These are phyloP conservation scores for Euphorbia lathyris DNA, from an alignment of 345 rosid genomes.

Conservation along the genomic window DNA sequence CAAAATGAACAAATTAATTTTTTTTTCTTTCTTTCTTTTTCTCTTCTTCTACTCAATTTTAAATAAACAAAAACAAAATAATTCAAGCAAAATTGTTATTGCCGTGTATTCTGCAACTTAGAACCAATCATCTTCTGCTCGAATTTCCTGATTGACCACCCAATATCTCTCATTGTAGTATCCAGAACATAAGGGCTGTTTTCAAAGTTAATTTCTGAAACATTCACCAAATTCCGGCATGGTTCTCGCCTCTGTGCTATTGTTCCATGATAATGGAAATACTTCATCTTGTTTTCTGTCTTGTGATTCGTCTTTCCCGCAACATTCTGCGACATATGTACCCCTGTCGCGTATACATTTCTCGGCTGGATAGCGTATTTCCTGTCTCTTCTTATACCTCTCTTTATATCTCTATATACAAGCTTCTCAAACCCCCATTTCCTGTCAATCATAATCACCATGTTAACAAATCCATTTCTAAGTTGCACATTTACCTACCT, in stretches of 20 bases:
- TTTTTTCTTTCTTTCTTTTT: not conserved
- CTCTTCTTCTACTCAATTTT: slow-evolving; percentile 2
- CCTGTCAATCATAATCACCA: slow-evolving; percentile 33
- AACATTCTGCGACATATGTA: slow-evolving; percentile 86
- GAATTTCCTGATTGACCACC: slow-evolving; percentile 53
- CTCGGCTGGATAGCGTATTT: slow-evolving; percentile 83
- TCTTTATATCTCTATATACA: slow-evolving; percentile 69
- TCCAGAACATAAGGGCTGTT: slow-evolving; percentile 65
- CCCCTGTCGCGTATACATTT: slow-evolving; percentile 68
- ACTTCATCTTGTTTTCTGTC: slow-evolving; percentile 53
- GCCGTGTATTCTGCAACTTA: slow-evolving; percentile 56
- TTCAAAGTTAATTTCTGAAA: slow-evolving; percentile 40
- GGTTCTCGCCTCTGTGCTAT: slow-evolving; percentile 71
- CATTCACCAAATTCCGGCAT: slow-evolving; percentile 53
- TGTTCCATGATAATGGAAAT: slow-evolving; percentile 90
- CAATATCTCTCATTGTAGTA: slow-evolving; percentile 55
- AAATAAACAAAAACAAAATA: not conserved
- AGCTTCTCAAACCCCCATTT: slow-evolving; percentile 96
- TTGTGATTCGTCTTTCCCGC: slow-evolving; percentile 60
- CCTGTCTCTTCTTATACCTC: slow-evolving; percentile 68
- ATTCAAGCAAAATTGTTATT: slow-evolving; percentile 34
- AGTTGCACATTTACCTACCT: not conserved
- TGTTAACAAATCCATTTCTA: not conserved
- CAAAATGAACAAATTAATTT: not conserved
- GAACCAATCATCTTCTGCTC: slow-evolving; percentile 70